Evolutionary conservation across 176 grass and related monocot genomes (phyloP).

Genomic region (Oryza australiensis): DNA sequence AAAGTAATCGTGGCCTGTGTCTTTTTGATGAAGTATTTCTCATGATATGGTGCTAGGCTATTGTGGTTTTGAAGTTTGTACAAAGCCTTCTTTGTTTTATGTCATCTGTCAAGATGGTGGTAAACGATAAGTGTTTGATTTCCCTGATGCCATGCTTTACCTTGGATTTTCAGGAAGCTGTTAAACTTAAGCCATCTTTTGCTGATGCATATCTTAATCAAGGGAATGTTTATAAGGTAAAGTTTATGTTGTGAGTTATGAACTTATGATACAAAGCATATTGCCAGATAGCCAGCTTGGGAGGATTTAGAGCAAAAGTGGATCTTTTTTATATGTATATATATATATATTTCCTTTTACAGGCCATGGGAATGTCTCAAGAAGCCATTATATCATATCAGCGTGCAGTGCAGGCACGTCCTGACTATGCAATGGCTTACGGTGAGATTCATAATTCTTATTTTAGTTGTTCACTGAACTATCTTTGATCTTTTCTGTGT

Average conservation of each 20-base stretch:
- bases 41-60: not conserved
- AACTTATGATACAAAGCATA: conserved; percentile 26
- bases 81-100: not conserved
- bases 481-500: not conserved
- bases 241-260: conserved; percentile 8
- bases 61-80: not conserved
- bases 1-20: not conserved
- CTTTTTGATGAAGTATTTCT: not conserved
- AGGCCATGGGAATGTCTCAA: conserved; percentile 90
- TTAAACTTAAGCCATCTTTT: conserved; percentile 95
- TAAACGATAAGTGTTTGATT: conserved; percentile 4
- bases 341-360: conserved; percentile 31
- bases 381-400: conserved; percentile 96
- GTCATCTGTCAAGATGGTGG: not conserved
- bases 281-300: not conserved
- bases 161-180: conserved; percentile 72
- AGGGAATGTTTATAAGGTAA: conserved; percentile 98
- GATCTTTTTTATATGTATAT: conserved; percentile 37
- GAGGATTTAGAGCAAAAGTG: conserved; percentile 4
- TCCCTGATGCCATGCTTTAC: not conserved
- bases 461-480: not conserved
- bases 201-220: conserved; percentile 95
- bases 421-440: conserved; percentile 87
- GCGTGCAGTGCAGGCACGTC: conserved; percentile 75
- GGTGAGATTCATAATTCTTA: conserved; percentile 55